Conservation (phyloP, 2,329 filamentous ascomycete genomes). For the Calonectria ilicicola region DNA sequence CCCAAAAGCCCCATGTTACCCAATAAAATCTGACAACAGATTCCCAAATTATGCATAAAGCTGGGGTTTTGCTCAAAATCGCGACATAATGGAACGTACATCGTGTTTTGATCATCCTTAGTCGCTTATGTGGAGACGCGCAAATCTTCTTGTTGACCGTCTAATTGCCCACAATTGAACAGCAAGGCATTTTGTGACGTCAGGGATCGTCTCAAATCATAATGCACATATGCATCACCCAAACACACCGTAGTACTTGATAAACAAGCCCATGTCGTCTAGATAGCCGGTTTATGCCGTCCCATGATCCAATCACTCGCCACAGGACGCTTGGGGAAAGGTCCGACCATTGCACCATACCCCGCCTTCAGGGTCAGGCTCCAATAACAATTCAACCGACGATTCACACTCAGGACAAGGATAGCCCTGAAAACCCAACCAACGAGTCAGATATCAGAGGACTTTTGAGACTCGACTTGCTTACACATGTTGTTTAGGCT, state of each 20-base stretch:
- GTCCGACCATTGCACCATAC: not conserved
- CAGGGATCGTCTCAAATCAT: not conserved
- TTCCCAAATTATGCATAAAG: not conserved
- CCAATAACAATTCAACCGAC: conserved; percentile 3
- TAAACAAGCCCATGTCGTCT: not conserved
- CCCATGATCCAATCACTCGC: not conserved
- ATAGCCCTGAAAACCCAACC: not conserved
- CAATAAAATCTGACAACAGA: not conserved
- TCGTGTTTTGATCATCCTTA: not conserved
- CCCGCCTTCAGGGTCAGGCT: not conserved
- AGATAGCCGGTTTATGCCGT: not conserved
- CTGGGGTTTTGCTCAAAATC: not conserved
- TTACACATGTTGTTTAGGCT: conserved; percentile 1
- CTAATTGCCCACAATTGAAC: not conserved
- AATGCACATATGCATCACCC: not conserved
- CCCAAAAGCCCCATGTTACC: not conserved
- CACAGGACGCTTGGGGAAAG: not conserved
- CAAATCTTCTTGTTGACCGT: not conserved
- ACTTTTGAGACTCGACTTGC: conserved; percentile 1
- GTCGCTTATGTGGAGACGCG: not conserved
- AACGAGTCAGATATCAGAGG: conserved; percentile 11
- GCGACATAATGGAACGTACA: not conserved
- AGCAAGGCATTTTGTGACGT: not conserved
- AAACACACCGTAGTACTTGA: not conserved
- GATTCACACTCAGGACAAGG: not conserved